These are phyloP conservation scores for Paraphaeosphaeria minitans DNA, from an alignment of 2,329 filamentous ascomycete species.

Conservation along the genomic window DNA sequence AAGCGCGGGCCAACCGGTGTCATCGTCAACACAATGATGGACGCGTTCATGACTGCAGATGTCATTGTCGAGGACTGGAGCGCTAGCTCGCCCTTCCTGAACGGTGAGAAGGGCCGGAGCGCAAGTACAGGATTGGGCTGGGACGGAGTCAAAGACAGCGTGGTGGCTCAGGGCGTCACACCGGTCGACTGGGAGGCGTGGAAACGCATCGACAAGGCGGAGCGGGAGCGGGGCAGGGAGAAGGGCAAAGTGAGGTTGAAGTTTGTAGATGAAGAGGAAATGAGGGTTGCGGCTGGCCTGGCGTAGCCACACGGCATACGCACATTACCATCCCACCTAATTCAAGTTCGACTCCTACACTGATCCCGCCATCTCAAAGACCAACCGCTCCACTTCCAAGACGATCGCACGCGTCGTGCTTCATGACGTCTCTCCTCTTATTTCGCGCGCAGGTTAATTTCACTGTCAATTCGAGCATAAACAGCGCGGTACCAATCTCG, in stretches of 20 bases:
- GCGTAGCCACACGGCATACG: neutral
- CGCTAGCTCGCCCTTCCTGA: constrained; percentile 54
- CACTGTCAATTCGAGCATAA: neutral
- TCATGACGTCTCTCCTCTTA: neutral
- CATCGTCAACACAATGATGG: constrained; percentile 93
- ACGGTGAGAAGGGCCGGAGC: constrained; percentile 42
- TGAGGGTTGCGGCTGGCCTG: constrained; percentile 2
- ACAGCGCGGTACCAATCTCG: neutral
- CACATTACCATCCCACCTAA: neutral
- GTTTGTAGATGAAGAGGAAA: constrained; percentile 11
- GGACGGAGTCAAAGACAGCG: constrained; percentile 72
- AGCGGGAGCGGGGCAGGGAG: constrained; percentile 67
- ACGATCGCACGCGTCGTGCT: constrained; percentile 1
- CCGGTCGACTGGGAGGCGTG: constrained; percentile 84
- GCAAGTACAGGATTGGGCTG: constrained; percentile 65
- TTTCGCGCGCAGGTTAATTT: neutral
- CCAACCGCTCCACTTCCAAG: neutral
- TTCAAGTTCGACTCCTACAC: neutral
- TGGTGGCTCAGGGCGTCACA: constrained; percentile 60
- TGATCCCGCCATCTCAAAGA: neutral
- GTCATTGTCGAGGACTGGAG: constrained; percentile 80
- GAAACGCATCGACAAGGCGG: constrained; percentile 80
- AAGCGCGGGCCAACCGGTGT: constrained; percentile 94
- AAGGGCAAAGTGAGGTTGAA: constrained; percentile 81
- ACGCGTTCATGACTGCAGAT: constrained; percentile 89